Evolutionary conservation across 2,329 filamentous ascomycete species (phyloP).

Genomic region (Aaosphaeria pasadenensis): DNA sequence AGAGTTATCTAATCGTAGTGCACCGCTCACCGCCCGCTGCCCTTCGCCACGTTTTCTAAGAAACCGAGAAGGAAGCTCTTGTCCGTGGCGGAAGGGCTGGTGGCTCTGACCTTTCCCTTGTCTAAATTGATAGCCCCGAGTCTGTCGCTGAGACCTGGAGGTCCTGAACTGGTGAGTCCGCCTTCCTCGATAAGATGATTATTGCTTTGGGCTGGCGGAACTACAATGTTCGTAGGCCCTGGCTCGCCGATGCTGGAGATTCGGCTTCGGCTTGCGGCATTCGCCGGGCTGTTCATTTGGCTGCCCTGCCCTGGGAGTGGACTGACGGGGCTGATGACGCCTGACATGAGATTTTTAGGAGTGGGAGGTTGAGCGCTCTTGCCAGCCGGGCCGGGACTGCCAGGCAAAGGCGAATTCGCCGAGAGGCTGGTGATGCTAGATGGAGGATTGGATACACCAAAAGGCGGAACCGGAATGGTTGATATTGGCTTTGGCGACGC

Average conservation of each 20-base stretch:
- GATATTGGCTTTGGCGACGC: slow-evolving; percentile 5
- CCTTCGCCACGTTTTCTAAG: slow-evolving; percentile 54
- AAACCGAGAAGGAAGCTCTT: slow-evolving; percentile 75
- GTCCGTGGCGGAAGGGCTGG: slow-evolving; percentile 51
- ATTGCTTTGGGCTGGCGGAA: slow-evolving; percentile 2
- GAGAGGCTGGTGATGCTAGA: neutral
- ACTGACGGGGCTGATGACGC: slow-evolving; percentile 37
- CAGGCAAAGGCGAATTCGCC: slow-evolving; percentile 6
- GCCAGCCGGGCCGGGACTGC: slow-evolving; percentile 14
- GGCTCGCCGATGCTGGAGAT: slow-evolving; percentile 34
- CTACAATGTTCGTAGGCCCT: slow-evolving; percentile 10
- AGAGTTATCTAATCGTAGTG: too few species aligned
- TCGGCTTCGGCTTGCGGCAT: slow-evolving; percentile 24
- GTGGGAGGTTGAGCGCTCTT: slow-evolving; percentile 23
- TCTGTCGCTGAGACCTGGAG: neutral
- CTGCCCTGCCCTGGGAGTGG: slow-evolving; percentile 30
- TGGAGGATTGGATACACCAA: slow-evolving; percentile 1
- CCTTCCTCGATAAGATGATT: slow-evolving; percentile 3
- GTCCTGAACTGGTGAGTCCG: slow-evolving; percentile 3
- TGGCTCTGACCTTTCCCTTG: slow-evolving; percentile 8
- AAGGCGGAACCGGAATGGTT: slow-evolving; percentile 9
- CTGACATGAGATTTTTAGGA: slow-evolving; percentile 29
- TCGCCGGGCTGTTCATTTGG: slow-evolving; percentile 22
- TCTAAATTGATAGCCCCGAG: slow-evolving; percentile 1
- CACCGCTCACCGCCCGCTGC: neutral